A percentile compares a stretch with the other conserved stretches of the same genome.
Conservation (phyloP, 148 eudicot genomes). For the Camellia lanceoleosa region DNA sequence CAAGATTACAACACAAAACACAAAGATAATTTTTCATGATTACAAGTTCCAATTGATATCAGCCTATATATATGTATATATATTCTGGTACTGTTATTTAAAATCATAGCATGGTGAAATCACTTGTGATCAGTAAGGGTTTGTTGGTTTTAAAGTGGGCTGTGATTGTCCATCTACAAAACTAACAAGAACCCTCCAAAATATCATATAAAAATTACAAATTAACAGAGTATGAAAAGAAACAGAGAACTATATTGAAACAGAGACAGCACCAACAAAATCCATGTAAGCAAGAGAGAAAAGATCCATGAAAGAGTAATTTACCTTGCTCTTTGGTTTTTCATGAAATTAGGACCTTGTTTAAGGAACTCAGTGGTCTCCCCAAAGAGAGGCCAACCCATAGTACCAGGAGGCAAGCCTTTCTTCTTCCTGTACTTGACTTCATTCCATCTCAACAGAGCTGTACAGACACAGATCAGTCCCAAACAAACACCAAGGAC, state of each 20-base stretch:
- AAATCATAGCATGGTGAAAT: too few relatives aligned
- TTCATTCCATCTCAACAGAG: slow-evolving; percentile 83
- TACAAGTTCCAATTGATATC: not conserved
- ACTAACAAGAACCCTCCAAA: not conserved
- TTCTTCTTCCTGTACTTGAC: slow-evolving; percentile 68
- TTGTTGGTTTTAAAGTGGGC: not conserved
- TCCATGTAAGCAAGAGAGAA: not conserved
- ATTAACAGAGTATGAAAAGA: not conserved
- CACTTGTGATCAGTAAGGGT: not conserved
- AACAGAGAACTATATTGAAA: not conserved
- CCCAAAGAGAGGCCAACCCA: slow-evolving; percentile 99
- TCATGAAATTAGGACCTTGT: slow-evolving; percentile 89
- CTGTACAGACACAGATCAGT: slow-evolving; percentile 37
- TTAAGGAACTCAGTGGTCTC: slow-evolving; percentile 93
- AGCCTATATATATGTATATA: too few relatives aligned
- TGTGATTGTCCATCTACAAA: not conserved
- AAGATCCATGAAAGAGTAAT: slow-evolving; percentile 1
- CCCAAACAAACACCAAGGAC: slow-evolving; percentile 27
- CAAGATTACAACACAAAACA: not conserved
- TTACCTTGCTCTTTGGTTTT: slow-evolving; percentile 80
- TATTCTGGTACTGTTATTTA: too few relatives aligned
- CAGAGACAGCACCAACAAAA: slow-evolving; percentile 8
- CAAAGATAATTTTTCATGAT: not conserved
- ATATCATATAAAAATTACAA: not conserved
- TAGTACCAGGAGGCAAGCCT: slow-evolving; percentile 90